These are phyloP conservation scores for Zygosaccharomyces bailii DNA, from an alignment of 805 yeast species.

Conservation along the genomic window DNA sequence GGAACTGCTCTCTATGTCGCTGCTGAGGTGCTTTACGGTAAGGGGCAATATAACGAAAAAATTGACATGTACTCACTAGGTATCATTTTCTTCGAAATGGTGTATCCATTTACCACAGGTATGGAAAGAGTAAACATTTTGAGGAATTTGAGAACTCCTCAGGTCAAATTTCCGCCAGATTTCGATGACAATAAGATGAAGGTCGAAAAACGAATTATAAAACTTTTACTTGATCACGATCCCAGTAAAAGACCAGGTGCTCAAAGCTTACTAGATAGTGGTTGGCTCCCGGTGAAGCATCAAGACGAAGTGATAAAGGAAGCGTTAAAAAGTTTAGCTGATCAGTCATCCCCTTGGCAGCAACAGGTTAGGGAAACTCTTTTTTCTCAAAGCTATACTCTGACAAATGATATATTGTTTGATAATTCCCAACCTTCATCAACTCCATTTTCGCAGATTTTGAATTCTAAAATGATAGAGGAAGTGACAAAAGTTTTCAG, in stretches of 20 bases:
- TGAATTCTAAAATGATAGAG: conserved; percentile 57
- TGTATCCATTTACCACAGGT: conserved; percentile 76
- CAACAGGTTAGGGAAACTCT: conserved; percentile 84
- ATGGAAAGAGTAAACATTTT: conserved; percentile 87
- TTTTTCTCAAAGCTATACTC: conserved; percentile 78
- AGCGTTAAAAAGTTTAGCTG: conserved; percentile 78
- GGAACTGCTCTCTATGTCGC: conserved; percentile 96
- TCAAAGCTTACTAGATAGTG: conserved; percentile 66
- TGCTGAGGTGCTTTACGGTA: conserved; percentile 72
- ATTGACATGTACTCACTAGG: conserved; percentile 96
- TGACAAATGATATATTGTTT: conserved; percentile 80
- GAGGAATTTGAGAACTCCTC: conserved; percentile 55
- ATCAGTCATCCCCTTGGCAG: conserved; percentile 92
- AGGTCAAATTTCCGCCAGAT: conserved; percentile 66
- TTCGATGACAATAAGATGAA: conserved; percentile 51
- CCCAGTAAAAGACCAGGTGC: conserved; percentile 83
- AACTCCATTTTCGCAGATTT: conserved; percentile 47
- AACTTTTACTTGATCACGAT: conserved; percentile 68
- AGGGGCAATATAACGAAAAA: conserved; percentile 79
- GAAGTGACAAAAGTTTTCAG: conserved; percentile 62
- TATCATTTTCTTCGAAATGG: conserved; percentile 93
- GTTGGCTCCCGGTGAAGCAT: conserved; percentile 80
- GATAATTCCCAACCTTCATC: conserved; percentile 44
- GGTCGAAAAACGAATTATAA: conserved; percentile 66
- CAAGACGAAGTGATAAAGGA: conserved; percentile 88